A percentile compares a stretch with the other conserved stretches of the same genome.
Evolutionary conservation across 768 basidiomycete species (phyloP).

Genomic region (Auricularia auricula-judae): DNA sequence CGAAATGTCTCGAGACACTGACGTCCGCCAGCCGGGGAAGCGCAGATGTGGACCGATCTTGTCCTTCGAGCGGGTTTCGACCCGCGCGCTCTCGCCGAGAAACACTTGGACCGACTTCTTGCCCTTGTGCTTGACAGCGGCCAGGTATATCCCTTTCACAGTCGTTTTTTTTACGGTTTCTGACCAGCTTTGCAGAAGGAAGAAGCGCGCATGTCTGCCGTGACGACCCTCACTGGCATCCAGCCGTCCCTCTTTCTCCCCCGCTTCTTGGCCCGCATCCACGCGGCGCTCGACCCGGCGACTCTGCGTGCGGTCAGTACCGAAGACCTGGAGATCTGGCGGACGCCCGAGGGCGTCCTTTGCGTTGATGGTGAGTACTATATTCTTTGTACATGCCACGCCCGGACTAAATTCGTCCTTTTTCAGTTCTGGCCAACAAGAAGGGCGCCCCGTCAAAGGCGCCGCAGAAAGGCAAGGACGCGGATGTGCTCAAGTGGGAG

Average conservation of each 20-base stretch:
- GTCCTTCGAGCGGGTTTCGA: slow-evolving; percentile 61
- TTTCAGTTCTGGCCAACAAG: slow-evolving; percentile 58
- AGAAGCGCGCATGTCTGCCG: slow-evolving; percentile 57
- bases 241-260: slow-evolving; percentile 59
- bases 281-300: slow-evolving; percentile 48
- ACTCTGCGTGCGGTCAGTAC: slow-evolving; percentile 55
- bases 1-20: neutral
- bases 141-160: slow-evolving; percentile 28
- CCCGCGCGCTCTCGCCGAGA: slow-evolving; percentile 48
- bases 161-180: neutral
- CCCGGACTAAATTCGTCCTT: neutral
- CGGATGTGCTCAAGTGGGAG: slow-evolving; percentile 91
- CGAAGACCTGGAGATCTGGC: slow-evolving; percentile 75
- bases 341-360: slow-evolving; percentile 68
- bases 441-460: slow-evolving; percentile 24
- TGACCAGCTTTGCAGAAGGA: slow-evolving; percentile 8
- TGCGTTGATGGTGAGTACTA: slow-evolving; percentile 61
- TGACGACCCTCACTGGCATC: slow-evolving; percentile 72
- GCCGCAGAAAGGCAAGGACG: slow-evolving; percentile 70
- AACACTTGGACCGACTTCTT: slow-evolving; percentile 39
- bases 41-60: slow-evolving; percentile 71
- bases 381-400: neutral
- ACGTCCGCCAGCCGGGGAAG: slow-evolving; percentile 27
- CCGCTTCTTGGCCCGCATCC: slow-evolving; percentile 55
- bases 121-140: slow-evolving; percentile 38